Evolutionary conservation across 257 asterid genomes (phyloP).

Genomic region (Anisodus acutangulus): DNA sequence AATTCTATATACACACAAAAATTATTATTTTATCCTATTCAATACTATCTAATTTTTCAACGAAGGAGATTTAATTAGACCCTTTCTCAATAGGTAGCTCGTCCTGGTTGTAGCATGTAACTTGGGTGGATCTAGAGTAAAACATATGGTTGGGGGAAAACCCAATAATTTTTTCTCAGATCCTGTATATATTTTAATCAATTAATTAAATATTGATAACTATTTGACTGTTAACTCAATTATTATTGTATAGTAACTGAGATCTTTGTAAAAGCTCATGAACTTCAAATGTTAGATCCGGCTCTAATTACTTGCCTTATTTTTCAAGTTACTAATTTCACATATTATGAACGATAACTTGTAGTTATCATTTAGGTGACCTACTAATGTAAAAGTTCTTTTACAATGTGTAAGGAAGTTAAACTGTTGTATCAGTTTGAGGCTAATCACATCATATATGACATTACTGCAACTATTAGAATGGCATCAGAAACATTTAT

Average conservation of each 20-base stretch:
- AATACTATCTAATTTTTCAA: not conserved
- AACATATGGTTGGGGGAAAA: too few species aligned
- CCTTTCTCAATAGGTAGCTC: not conserved
- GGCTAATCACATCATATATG: not conserved
- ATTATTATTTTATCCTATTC: not conserved
- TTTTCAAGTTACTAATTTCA: not conserved
- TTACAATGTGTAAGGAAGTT: not conserved
- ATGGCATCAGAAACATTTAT: not conserved
- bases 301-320: not conserved
- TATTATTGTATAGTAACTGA: too few species aligned
- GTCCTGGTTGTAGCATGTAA: not conserved
- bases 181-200: too few species aligned
- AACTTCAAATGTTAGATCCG: too few species aligned
- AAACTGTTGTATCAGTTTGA: not conserved
- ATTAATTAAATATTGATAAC: too few species aligned
- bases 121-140: not conserved
- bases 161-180: too few species aligned
- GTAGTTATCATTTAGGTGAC: not conserved
- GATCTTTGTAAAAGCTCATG: too few species aligned
- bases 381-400: not conserved
- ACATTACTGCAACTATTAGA: not conserved
- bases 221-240: too few species aligned
- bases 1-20: too few species aligned
- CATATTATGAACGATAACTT: not conserved
- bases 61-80: not conserved